Evolutionary conservation across 1,139 yeast genomes (phyloP).

Genomic region (Kodamaea plutei): DNA sequence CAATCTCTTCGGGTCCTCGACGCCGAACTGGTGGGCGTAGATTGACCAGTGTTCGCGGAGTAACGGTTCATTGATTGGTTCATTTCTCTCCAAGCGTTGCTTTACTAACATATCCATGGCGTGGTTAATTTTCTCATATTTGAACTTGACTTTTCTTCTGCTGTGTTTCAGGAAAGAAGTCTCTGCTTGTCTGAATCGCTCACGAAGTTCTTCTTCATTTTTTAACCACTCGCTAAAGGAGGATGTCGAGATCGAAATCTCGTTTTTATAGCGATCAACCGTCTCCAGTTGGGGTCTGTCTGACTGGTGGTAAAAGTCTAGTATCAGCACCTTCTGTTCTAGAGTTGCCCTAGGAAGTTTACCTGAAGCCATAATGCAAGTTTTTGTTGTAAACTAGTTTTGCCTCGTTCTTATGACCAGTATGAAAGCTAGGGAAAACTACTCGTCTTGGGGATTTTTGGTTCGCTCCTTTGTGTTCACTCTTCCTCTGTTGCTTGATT

Average conservation of each 20-base stretch:
- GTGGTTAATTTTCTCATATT: conserved; percentile 52
- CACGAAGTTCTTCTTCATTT: conserved; percentile 46
- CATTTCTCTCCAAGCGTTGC: conserved; percentile 37
- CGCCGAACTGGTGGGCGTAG: conserved; percentile 54
- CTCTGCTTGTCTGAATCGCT: conserved; percentile 37
- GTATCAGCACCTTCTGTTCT: conserved; percentile 53
- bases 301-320: conserved; percentile 47
- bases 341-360: conserved; percentile 54
- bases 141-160: conserved; percentile 47
- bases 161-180: conserved; percentile 35
- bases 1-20: conserved; percentile 55
- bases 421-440: no score
- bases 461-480: no score
- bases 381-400: no score
- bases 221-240: conserved; percentile 60
- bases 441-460: no score
- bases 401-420: no score
- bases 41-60: conserved; percentile 54
- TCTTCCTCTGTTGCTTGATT: no score
- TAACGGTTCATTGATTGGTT: conserved; percentile 52
- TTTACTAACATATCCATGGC: conserved; percentile 56
- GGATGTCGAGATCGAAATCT: conserved; percentile 52
- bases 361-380: conserved; percentile 12
- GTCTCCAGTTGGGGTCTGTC: conserved; percentile 55
- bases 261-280: conserved; percentile 47